These are phyloP conservation scores for Eimeria praecox DNA, from an alignment of 169 alveolate genomes.

Conservation along the genomic window DNA sequence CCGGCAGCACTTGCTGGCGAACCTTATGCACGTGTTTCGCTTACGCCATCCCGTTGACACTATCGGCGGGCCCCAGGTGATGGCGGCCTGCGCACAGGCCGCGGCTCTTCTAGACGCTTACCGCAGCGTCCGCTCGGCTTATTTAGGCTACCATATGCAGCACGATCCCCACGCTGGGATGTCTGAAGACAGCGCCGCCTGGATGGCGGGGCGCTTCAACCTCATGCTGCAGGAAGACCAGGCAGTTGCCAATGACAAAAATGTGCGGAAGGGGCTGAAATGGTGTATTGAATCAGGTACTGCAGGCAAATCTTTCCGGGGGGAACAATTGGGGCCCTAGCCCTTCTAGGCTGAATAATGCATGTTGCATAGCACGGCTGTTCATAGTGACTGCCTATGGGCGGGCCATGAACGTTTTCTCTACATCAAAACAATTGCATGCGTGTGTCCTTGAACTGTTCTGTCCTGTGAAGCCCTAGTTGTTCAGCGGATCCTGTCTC, in stretches of 20 bases:
- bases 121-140: conserved; percentile 53
- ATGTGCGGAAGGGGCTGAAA: background rate
- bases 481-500: conserved; percentile 42
- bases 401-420: background rate
- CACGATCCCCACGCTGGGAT: conserved; percentile 14
- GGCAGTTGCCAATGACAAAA: background rate
- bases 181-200: conserved; percentile 67
- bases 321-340: background rate
- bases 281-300: conserved; percentile 60
- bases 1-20: background rate
- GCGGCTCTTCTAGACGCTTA: conserved; percentile 54
- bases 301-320: background rate
- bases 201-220: conserved; percentile 54
- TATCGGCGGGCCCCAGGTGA: conserved; percentile 46
- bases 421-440: background rate
- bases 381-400: background rate
- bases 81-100: conserved; percentile 64
- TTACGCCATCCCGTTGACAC: conserved; percentile 27
- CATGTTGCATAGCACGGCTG: background rate
- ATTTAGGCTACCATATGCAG: background rate
- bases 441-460: background rate
- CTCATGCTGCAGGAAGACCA: conserved; percentile 46
- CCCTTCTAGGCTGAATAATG: background rate
- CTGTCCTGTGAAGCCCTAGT: conserved; percentile 30
- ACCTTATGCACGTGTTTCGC: conserved; percentile 16